Evolutionary conservation across 768 basidiomycete species (phyloP).

Genomic region (Lactarius pseudohatsudake): DNA sequence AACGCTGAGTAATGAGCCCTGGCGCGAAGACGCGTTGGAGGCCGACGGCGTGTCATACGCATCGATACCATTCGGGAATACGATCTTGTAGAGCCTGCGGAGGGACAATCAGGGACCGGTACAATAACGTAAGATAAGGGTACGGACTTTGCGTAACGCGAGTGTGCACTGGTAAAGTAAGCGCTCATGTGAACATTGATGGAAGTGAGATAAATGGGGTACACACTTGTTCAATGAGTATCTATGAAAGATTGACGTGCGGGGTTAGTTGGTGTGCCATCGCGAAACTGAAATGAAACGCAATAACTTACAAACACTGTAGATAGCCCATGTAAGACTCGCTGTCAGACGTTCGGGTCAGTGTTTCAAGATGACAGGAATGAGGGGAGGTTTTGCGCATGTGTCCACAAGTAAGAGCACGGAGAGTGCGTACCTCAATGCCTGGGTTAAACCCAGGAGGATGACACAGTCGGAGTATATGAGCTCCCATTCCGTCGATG

Average conservation of each 20-base stretch:
- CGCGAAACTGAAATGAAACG: constrained; percentile 25
- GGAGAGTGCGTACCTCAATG: constrained; percentile 51
- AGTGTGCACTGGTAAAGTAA: constrained; percentile 52
- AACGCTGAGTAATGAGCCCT: constrained; percentile 34
- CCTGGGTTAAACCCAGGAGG: constrained; percentile 67
- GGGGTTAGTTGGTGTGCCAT: constrained; percentile 10
- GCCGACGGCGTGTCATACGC: constrained; percentile 42
- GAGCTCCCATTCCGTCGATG: constrained; percentile 76
- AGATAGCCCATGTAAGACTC: constrained; percentile 79
- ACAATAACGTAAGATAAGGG: not conserved
- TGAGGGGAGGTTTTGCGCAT: not conserved
- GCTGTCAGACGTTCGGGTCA: constrained; percentile 37
- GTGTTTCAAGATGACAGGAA: not conserved
- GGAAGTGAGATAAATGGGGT: not conserved
- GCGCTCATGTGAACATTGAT: constrained; percentile 1
- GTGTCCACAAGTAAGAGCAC: not conserved
- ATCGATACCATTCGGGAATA: constrained; percentile 63
- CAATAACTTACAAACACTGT: constrained; percentile 62
- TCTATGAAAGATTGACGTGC: constrained; percentile 31
- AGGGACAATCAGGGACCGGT: not conserved
- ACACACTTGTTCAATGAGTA: constrained; percentile 56
- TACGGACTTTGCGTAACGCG: constrained; percentile 68
- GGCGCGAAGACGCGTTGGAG: constrained; percentile 39
- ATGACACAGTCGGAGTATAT: constrained; percentile 72
- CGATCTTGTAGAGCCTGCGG: constrained; percentile 58